Base-by-base conservation (phyloP, 306 rosid genomes). In the Citrullus mucosospermus region DNA sequence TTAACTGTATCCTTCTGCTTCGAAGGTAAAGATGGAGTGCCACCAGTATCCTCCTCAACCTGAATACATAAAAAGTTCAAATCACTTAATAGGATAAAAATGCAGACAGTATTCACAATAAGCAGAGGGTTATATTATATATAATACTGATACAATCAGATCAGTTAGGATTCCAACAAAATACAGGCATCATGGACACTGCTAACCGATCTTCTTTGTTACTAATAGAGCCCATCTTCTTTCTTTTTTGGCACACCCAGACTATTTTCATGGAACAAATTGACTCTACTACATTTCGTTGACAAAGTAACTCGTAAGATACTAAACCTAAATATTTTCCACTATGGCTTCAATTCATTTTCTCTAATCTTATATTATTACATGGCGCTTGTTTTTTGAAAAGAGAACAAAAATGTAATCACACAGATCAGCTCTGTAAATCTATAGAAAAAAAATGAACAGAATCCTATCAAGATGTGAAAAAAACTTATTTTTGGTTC, bases 1-100 rank as follows among this genome's bases (percentile, higher is more conserved):
- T 92, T 94, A 67, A 81, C 85, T 62, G 85, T 81, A 81, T 94
- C 97, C 92, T 90, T 92, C 84, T 88, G 90, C 87, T 92, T 92
- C 46, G 91, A 65, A 87, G 94, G 77, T 77, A 76, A 55, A 54
- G 77, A 88, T 39, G 89, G 83, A 66, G 96, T 83, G 79, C 83
- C 60, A 54, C 84, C 78, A 51, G 62, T 82, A 3, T 94, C 98
- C 79, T 94, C 98, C 44, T 94, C 98, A 75, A 85, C 79, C 97
- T 92, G 81, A 46, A 82, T 67, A 84, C 83, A 74, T 50, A 67
- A 76, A 81, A 81, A 9, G 65, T 61, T 63, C 61, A 57, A 57
- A 34, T 50, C 46, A 46, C 82, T 59, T 83, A 70, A 39, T 50
- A 53, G 53, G 28, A 83, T 60, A 46, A 65, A 65, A 32, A 7